Base-by-base conservation (phyloP, 768 basidiomycete genomes). In the Amanita phalloides region DNA sequence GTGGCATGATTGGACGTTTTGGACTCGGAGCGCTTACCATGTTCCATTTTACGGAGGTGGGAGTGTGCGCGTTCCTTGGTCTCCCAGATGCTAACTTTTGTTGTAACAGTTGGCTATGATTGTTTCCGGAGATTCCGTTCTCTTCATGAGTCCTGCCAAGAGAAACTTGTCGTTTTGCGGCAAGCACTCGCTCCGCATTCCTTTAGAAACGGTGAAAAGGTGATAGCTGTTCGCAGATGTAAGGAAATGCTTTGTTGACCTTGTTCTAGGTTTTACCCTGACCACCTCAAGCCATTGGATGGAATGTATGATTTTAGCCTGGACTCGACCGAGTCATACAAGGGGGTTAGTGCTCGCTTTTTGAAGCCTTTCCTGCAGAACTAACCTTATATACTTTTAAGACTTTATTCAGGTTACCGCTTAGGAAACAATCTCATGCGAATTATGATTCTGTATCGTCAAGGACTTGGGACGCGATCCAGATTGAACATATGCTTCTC, bases 11-110 rank as follows among this genome's bases (percentile, higher is more conserved):
- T 36, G 78, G 78, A 0, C 70, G 71, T 49, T 79, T 77, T 60
- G 78, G 78, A 4, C 62, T 73, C 6, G 78, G 78, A 6, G 73
- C 72, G 11, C 62, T 79, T 3, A 71, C 75, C 0, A 73, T 78
- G 68, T 80, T 72, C 53, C 74, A 77, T 54, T 69, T 78, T 48
- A 69, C 73, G 0, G 76, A 78, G 61, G 77, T 77, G 46, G 47
- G 65, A 9, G 23, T 3, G 10, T 41, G 20, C 3, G 20, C 3
- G 11, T 6, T 1, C 33, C 13, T 23, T 25, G 6, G 9, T 5
- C 14, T 47, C 51, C 32, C 10, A 4, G 3, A 26, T 4, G 3
- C 8, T 17, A 45, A 53, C 42, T 25, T 48, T 38, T 28, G 11
- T 17, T 6, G 37, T 35, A 17, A 8, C 45, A 73, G 67, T 50